Base-by-base conservation (phyloP, 2,329 filamentous ascomycete genomes). In the Fulvia fulva region DNA sequence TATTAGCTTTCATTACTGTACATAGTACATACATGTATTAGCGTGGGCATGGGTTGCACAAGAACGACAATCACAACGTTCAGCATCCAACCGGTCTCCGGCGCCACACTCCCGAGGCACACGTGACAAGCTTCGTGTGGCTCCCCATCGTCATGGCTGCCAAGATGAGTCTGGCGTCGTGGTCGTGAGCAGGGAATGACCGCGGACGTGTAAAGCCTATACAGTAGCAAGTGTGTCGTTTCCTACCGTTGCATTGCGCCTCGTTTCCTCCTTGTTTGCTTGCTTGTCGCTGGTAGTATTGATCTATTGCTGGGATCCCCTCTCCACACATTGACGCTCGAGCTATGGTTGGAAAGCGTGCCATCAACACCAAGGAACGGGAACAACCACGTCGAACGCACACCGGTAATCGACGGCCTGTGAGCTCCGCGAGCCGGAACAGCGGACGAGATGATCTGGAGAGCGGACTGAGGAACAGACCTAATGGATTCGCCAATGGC, bases 301-400 rank as follows among this genome's bases (percentile, higher is more conserved):
- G 3, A 23, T 23, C 5, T 25, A 12, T 26, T n/a, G 11, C 25
- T 47, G 44, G 21, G 44, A 25, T 16, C 3, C n/a, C 16, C 25
- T 8, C 25, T 23, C 21, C 44, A 26, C 2, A 8, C 50, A 1
- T 41, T 28, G 28, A n/a, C 34, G n/a, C 22, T 23, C 21, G 25
- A 22, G 47, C 34, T 26, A 69, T 71, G 69, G 69, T 71, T 23
- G 69, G 69, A 60, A 70, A 70, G 58, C 62, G 67, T 61, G 51
- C 59, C 65, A 51, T 65, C 26, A 57, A 60, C 19, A 23, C 30
- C 49, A 45, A 28, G 14, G 30, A 41, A 45, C 26, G 46, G 34
- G 12, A 52, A 21, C 51, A 16, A 46, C 46, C 51, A 25, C 16
- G 14, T 41, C 34, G 51, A 30, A 53, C 52, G 47, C 46, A 54